phyloP scores from a whole-genome alignment of 1,139 yeast species.

The Torulaspora pretoriensis region DNA sequence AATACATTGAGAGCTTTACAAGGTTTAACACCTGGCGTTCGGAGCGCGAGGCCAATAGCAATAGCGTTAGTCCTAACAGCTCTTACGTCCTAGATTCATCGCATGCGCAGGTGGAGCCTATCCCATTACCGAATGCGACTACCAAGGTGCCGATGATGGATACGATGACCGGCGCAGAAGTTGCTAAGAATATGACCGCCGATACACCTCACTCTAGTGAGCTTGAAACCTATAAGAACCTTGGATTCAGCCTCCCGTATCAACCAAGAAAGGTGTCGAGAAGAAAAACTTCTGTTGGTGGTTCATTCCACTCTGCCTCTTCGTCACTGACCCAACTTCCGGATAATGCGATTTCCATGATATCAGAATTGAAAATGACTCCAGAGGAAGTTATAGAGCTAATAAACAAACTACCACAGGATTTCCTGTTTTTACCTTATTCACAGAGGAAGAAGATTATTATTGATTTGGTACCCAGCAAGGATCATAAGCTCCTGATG shows the following conservation, averaged over 20 bases:
- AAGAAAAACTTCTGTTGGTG: constrained; percentile 16
- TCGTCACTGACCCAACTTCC: constrained; percentile 21
- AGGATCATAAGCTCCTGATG: constrained; percentile 41
- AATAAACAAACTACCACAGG: constrained; percentile 48
- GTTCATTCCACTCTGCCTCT: constrained; percentile 18
- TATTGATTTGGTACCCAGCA: constrained; percentile 51
- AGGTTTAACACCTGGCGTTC: constrained; percentile 8
- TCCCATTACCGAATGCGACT: constrained; percentile 31
- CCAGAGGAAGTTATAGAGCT: constrained; percentile 28
- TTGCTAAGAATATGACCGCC: constrained; percentile 9
- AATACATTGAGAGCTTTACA: constrained; percentile 8
- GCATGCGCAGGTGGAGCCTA: constrained; percentile 35
- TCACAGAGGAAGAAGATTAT: constrained; percentile 61
- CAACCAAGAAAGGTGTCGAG: constrained; percentile 7
- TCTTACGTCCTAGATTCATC: constrained; percentile 21
- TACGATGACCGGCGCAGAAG: constrained; percentile 14
- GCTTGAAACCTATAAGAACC: background rate
- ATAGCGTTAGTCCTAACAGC: constrained; percentile 15
- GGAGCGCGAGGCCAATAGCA: constrained; percentile 8
- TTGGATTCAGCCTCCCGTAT: constrained; percentile 1
- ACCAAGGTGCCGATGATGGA: constrained; percentile 11
- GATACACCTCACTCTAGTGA: constrained; percentile 1
- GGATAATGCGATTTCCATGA: constrained; percentile 15
- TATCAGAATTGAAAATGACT: constrained; percentile 20
- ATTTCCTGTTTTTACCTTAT: constrained; percentile 62